A percentile compares a stretch with the other conserved stretches of the same genome.
Conservation (phyloP, 1,284 basidiomycete species). For the Ustilago loliicola region DNA sequence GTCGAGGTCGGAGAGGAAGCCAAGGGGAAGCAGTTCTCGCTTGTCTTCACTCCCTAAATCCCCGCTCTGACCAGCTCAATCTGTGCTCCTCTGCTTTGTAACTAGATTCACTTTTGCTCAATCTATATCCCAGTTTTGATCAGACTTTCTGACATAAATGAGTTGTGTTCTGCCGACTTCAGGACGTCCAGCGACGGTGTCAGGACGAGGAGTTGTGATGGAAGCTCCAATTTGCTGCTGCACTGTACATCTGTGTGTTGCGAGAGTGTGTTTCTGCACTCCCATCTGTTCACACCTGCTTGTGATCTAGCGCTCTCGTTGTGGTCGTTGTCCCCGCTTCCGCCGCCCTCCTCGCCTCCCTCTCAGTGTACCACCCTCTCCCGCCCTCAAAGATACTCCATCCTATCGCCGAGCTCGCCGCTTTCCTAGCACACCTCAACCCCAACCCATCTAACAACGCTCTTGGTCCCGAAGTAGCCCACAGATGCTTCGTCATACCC, state of each 20-base stretch:
- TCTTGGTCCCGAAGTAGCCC: slow-evolving; percentile 36
- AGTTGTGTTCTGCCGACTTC: too few relatives aligned
- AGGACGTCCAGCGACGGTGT: not conserved
- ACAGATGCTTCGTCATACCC: slow-evolving; percentile 51
- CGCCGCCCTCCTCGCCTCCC: slow-evolving; percentile 22
- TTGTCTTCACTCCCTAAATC: slow-evolving; percentile 44
- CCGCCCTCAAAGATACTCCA: slow-evolving; percentile 69
- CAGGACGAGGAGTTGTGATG: not conserved
- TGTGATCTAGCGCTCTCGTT: slow-evolving; percentile 15
- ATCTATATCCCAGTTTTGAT: not conserved
- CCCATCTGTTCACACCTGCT: slow-evolving; percentile 19
- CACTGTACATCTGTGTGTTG: slow-evolving; percentile 18
- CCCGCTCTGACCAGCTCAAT: not conserved
- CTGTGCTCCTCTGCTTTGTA: not conserved
- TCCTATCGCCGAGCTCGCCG: slow-evolving; percentile 66
- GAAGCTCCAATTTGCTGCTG: not conserved
- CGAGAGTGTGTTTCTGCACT: not conserved
- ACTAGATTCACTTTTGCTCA: not conserved
- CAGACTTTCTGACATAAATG: too few relatives aligned
- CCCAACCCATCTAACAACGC: slow-evolving; percentile 66
- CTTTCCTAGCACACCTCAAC: slow-evolving; percentile 66
- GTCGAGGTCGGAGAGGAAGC: slow-evolving; percentile 54
- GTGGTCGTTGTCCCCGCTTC: too few relatives aligned
- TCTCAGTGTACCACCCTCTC: slow-evolving; percentile 48
- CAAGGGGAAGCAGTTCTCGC: slow-evolving; percentile 53